phyloP scores from a whole-genome alignment of 2,329 filamentous ascomycete species.

The Claviceps sorghi region DNA sequence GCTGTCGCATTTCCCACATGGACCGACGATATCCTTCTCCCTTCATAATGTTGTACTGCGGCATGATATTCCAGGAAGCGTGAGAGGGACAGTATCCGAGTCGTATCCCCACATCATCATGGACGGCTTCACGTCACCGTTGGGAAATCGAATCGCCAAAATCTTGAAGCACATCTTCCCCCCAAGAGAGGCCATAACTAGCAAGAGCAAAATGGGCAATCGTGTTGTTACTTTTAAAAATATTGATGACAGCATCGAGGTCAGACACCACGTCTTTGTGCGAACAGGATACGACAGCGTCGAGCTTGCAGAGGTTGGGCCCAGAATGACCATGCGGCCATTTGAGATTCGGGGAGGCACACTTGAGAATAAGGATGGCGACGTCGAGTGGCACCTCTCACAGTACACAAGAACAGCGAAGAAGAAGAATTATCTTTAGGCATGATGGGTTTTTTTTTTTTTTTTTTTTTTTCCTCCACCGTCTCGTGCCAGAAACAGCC shows the following conservation, averaged over 20 bases:
- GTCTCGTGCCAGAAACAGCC: neutral
- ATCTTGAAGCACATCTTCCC: constrained; percentile 91
- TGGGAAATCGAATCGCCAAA: constrained; percentile 74
- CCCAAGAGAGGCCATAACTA: constrained; percentile 62
- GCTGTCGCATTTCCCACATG: constrained; percentile 74
- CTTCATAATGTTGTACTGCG: constrained; percentile 86
- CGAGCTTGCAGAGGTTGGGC: constrained; percentile 77
- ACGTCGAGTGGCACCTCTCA: constrained; percentile 91
- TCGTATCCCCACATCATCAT: constrained; percentile 92
- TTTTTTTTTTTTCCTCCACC: too few relatives aligned
- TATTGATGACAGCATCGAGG: constrained; percentile 84
- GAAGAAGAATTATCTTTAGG: constrained; percentile 53
- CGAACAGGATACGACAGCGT: constrained; percentile 82
- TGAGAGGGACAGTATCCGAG: constrained; percentile 79
- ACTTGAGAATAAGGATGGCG: constrained; percentile 84
- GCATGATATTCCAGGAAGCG: constrained; percentile 79
- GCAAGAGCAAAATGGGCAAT: constrained; percentile 63
- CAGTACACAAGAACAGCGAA: constrained; percentile 86
- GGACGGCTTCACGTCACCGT: constrained; percentile 71
- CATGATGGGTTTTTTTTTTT: neutral
- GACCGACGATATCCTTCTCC: constrained; percentile 66
- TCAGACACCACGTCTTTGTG: constrained; percentile 73
- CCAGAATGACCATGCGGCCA: constrained; percentile 89
- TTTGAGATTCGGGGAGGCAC: constrained; percentile 90
- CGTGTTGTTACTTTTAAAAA: constrained; percentile 90